Evolutionary conservation across 345 rosid genomes (phyloP).

Genomic region (Isatis tinctoria): DNA sequence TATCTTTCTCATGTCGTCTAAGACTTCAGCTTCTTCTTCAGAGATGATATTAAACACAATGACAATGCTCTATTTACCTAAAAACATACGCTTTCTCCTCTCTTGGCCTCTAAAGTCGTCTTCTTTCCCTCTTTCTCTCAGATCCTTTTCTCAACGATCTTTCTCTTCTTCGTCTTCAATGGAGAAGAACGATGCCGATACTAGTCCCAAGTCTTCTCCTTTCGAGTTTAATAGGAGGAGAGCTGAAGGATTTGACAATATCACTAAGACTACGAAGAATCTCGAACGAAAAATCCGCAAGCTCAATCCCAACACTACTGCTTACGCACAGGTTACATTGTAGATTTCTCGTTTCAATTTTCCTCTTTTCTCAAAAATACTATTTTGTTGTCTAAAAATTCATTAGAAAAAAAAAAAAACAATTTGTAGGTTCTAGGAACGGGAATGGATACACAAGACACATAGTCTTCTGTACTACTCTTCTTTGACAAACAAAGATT

Average conservation of each 20-base stretch:
- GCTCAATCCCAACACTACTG: slow-evolving; percentile 77
- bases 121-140: slow-evolving; percentile 29
- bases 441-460: slow-evolving; percentile 98
- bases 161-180: slow-evolving; percentile 40
- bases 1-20: too few relatives aligned
- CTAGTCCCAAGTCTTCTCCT: slow-evolving; percentile 19
- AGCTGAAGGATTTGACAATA: slow-evolving; percentile 66
- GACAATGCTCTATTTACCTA: slow-evolving; percentile 40
- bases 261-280: slow-evolving; percentile 49
- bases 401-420: not conserved
- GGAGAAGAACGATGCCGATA: slow-evolving; percentile 37
- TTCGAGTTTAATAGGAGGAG: slow-evolving; percentile 68
- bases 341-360: not conserved
- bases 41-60: slow-evolving; percentile 21
- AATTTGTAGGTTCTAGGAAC: slow-evolving; percentile 71
- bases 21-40: too few relatives aligned
- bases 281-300: slow-evolving; percentile 63
- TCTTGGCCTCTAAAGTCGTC: slow-evolving; percentile 39
- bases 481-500: slow-evolving; percentile 92
- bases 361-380: not conserved
- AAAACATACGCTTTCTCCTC: slow-evolving; percentile 44
- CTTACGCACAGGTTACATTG: slow-evolving; percentile 69
- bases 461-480: slow-evolving; percentile 82
- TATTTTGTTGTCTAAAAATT: not conserved
- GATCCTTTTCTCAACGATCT: slow-evolving; percentile 20